Base-by-base conservation (phyloP, 768 basidiomycete species). In the Xerocomellus dryophilus region DNA sequence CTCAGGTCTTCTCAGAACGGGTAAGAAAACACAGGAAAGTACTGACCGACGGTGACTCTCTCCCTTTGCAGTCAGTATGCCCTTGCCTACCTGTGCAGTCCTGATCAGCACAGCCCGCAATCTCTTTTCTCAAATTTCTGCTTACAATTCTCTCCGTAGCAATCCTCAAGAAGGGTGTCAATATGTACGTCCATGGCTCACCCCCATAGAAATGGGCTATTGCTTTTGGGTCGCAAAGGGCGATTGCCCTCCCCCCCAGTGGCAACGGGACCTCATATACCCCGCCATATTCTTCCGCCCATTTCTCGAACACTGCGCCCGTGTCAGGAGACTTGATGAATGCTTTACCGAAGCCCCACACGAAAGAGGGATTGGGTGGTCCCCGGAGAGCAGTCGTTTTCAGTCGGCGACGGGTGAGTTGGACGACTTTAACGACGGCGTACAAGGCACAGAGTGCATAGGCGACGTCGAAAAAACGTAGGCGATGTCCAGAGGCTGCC, bases 181-280 rank as follows among this genome's bases (percentile, higher is more conserved):
- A 51, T 12, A 62, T 32, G 20, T 73, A 73, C 0, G 68, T 65
- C 67, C 60, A 79, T 0, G 81, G 78, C 47, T 84, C 83, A 50
- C 67, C 73, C 0, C 76, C 69, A 52, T 74, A 80, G 39, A 81
- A 74, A 56, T 84, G 80, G 0, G 75, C 71, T 18, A 79, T 66
- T 0, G 83, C 81, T 61, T 76, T 81, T 0, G 78, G 76, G 49
- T 81, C 81, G 45, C 72, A 70, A 6, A 81, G 63, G 5, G 78
- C 60, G 21, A 81, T 59, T 5, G 58, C 60, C 8, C 47, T 64
- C 0, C 69, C 60, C 0, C 76, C 77, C 7, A 81, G 54, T 1
- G 66, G 56, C 1, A 59, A 58, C 0, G 81, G 73, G n/a, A 81
- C 52, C 15, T 66, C 47, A 55, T 69, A 84, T 0, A 73, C 78